phyloP scores from a whole-genome alignment of 768 basidiomycete genomes.

The Russula olivacea region DNA sequence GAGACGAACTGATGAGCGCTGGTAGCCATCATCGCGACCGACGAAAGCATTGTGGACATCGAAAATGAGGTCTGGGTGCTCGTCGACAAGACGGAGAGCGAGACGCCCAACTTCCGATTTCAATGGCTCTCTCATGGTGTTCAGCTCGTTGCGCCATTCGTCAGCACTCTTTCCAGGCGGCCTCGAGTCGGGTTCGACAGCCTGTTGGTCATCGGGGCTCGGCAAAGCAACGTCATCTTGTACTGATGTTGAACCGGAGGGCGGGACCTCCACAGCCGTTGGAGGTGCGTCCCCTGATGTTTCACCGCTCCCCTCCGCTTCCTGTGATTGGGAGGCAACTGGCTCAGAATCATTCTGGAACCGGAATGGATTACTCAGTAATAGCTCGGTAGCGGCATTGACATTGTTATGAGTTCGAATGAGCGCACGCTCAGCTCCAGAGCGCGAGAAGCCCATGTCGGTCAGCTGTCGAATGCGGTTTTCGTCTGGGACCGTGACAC shows the following conservation, averaged over 20 bases:
- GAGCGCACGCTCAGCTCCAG: slow-evolving; percentile 79
- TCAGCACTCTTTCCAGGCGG: slow-evolving; percentile 46
- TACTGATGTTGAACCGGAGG: slow-evolving; percentile 29
- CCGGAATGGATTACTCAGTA: slow-evolving; percentile 77
- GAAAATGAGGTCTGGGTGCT: slow-evolving; percentile 82
- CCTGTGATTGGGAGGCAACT: slow-evolving; percentile 30
- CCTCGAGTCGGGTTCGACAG: slow-evolving; percentile 11
- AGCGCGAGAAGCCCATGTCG: slow-evolving; percentile 97
- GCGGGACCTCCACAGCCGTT: slow-evolving; percentile 6
- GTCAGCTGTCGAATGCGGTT: slow-evolving; percentile 72
- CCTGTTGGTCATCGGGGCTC: background rate
- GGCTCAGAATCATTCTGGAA: slow-evolving; percentile 62
- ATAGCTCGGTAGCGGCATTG: slow-evolving; percentile 78
- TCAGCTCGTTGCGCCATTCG: slow-evolving; percentile 60
- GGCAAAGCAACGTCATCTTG: slow-evolving; percentile 30
- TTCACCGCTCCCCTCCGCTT: slow-evolving; percentile 20
- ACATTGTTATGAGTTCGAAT: slow-evolving; percentile 83
- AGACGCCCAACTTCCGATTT: slow-evolving; percentile 58
- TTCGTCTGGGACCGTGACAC: slow-evolving; percentile 58
- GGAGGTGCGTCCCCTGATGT: slow-evolving; percentile 24
- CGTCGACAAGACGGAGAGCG: slow-evolving; percentile 76
- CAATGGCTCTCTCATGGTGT: slow-evolving; percentile 58
- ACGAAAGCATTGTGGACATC: slow-evolving; percentile 82
- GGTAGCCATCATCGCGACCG: slow-evolving; percentile 51
- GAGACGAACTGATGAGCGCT: slow-evolving; percentile 58